phyloP scores from a whole-genome alignment of 768 basidiomycete genomes.

The Termitomyces sp. region DNA sequence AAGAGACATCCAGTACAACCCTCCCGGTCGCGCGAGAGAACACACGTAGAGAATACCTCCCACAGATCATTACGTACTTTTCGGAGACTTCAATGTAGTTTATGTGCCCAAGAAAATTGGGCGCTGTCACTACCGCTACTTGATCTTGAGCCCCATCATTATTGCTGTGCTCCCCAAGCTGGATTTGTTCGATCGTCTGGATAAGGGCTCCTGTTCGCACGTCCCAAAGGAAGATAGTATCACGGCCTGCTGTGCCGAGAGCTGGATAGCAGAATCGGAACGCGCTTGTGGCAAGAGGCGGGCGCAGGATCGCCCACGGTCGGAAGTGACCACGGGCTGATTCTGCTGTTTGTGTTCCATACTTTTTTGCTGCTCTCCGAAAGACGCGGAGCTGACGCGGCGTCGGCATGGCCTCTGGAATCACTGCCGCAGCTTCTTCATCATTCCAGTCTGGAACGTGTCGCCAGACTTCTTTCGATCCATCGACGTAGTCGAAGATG shows the following conservation, averaged over 20 bases:
- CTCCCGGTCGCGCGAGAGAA: slow-evolving; percentile 44
- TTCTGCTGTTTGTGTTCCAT: not conserved
- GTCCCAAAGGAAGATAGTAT: slow-evolving; percentile 56
- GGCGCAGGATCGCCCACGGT: slow-evolving; percentile 52
- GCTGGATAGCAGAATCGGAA: slow-evolving; percentile 68
- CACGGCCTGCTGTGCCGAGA: slow-evolving; percentile 42
- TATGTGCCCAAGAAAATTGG: slow-evolving; percentile 30
- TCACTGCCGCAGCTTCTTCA: slow-evolving; percentile 11
- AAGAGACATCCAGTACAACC: slow-evolving; percentile 37
- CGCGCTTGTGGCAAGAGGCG: slow-evolving; percentile 41
- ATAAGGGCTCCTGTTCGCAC: slow-evolving; percentile 43
- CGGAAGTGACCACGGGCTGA: slow-evolving; percentile 44
- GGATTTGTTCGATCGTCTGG: slow-evolving; percentile 40
- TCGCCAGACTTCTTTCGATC: slow-evolving; percentile 70
- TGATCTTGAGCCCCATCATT: not conserved
- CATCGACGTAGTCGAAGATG: slow-evolving; percentile 56
- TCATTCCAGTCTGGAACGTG: slow-evolving; percentile 27
- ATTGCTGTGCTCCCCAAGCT: slow-evolving; percentile 11
- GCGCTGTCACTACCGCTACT: not conserved
- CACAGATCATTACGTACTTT: slow-evolving; percentile 56
- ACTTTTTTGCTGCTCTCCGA: not conserved
- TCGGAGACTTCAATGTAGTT: slow-evolving; percentile 63
- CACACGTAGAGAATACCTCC: slow-evolving; percentile 38
- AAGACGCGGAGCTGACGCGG: slow-evolving; percentile 16
- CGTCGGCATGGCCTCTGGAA: slow-evolving; percentile 26